These are phyloP conservation scores for Pneumocystis sp. DNA, from an alignment of 1,139 yeast species.

Conservation along the genomic window DNA sequence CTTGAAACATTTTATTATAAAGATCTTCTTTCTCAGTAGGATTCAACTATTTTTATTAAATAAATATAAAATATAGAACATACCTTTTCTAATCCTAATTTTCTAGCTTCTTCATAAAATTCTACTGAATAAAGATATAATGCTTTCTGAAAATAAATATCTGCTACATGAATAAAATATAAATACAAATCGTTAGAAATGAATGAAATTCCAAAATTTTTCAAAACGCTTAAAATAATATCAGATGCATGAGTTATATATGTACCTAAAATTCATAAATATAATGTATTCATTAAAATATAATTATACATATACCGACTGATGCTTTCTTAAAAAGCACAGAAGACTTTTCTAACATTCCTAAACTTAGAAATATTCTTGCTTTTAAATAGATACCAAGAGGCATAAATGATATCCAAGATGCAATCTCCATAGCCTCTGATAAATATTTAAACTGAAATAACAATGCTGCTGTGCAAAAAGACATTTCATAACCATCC, in stretches of 20 bases:
- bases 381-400: conserved; percentile 1
- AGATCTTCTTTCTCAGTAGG: not conserved
- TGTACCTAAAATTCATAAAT: not conserved
- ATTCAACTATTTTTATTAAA: not conserved
- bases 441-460: not conserved
- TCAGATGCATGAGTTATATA: not conserved
- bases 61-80: not conserved
- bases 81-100: not conserved
- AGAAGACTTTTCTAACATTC: not conserved
- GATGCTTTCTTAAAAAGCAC: not conserved
- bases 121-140: not conserved
- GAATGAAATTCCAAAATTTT: not conserved
- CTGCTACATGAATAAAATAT: conserved; percentile 1
- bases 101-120: not conserved
- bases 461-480: not conserved
- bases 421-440: not conserved
- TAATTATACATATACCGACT: not conserved
- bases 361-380: not conserved
- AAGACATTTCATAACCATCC: not conserved
- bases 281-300: not conserved
- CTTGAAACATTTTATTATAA: not conserved
- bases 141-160: not conserved
- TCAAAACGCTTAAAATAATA: not conserved
- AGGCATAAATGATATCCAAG: conserved; percentile 1
- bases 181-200: not conserved